These are phyloP conservation scores for Usnea hakonensis DNA, from an alignment of 495 filamentous ascomycete genomes.

Conservation along the genomic window DNA sequence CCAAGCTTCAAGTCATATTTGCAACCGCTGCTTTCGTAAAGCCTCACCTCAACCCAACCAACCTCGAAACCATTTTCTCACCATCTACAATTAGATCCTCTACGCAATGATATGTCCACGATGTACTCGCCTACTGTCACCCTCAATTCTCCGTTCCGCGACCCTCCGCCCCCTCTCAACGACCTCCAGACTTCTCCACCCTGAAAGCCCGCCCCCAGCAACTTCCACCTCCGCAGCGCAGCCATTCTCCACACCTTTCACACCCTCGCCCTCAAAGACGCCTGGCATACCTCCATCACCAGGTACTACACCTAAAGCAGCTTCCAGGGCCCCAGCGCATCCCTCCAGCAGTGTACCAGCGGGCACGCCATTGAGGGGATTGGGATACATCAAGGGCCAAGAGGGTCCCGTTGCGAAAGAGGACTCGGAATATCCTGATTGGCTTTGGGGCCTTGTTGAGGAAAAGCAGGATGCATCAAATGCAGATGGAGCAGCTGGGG, in stretches of 20 bases:
- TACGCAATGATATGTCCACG: conserved; percentile 42
- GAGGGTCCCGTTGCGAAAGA: conserved; percentile 61
- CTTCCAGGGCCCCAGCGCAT: conserved; percentile 23
- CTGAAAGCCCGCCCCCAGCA: conserved; percentile 36
- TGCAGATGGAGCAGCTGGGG: conserved; percentile 28
- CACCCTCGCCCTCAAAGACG: conserved; percentile 42
- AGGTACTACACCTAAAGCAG: conserved; percentile 22
- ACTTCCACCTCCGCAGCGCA: conserved; percentile 44
- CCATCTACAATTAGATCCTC: not conserved
- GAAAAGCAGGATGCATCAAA: conserved; percentile 33
- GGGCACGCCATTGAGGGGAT: conserved; percentile 66
- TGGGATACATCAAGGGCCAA: conserved; percentile 77
- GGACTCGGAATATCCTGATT: conserved; percentile 82
- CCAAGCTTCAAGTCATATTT: no score
- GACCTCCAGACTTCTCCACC: conserved; percentile 27
- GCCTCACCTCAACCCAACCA: not conserved
- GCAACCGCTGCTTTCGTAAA: no score
- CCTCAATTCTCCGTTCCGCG: conserved; percentile 29
- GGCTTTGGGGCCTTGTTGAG: conserved; percentile 77
- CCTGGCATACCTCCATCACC: conserved; percentile 29
- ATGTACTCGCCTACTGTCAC: conserved; percentile 39
- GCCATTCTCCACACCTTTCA: conserved; percentile 44
- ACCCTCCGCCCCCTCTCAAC: conserved; percentile 30
- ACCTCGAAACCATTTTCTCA: not conserved
- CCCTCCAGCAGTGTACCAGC: conserved; percentile 47